Evolutionary conservation across 2,329 filamentous ascomycete species (phyloP).

Genomic region (Colletotrichum euphorbiae): DNA sequence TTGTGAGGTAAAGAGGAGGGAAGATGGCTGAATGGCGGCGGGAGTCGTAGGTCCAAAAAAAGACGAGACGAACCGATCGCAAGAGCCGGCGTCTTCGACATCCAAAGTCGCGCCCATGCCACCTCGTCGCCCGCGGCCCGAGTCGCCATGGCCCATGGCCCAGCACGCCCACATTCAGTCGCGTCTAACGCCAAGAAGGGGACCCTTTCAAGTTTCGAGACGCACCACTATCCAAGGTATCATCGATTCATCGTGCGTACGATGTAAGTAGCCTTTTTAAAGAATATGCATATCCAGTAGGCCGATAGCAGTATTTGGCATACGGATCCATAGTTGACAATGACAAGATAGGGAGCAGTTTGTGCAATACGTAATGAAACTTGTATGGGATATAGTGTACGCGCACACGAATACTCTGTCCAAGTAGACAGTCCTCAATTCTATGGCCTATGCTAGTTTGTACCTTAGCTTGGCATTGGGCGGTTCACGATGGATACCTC

Average conservation of each 20-base stretch:
- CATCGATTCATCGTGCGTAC: constrained; percentile 4
- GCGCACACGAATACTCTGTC: not conserved
- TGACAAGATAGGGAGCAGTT: not conserved
- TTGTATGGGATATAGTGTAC: not conserved
- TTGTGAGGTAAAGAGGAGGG: not conserved
- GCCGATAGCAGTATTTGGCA: not conserved
- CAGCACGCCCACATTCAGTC: not conserved
- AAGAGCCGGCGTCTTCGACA: not conserved
- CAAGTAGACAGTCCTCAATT: no score
- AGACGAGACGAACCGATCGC: constrained; percentile 12
- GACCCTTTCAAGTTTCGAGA: not conserved
- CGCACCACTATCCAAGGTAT: not conserved
- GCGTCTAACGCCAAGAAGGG: not conserved
- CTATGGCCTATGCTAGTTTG: no score
- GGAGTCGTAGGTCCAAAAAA: constrained; percentile 4
- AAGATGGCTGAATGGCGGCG: constrained; percentile 15
- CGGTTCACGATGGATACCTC: not conserved
- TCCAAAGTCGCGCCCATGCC: not conserved
- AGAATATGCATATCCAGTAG: not conserved
- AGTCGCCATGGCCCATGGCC: no score
- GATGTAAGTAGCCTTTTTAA: not conserved
- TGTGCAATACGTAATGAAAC: not conserved
- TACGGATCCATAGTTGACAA: not conserved
- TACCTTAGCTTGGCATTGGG: no score
- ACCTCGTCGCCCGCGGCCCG: not conserved